phyloP scores from a whole-genome alignment of 2,329 filamentous ascomycete genomes.

The Epichloe scottii region DNA sequence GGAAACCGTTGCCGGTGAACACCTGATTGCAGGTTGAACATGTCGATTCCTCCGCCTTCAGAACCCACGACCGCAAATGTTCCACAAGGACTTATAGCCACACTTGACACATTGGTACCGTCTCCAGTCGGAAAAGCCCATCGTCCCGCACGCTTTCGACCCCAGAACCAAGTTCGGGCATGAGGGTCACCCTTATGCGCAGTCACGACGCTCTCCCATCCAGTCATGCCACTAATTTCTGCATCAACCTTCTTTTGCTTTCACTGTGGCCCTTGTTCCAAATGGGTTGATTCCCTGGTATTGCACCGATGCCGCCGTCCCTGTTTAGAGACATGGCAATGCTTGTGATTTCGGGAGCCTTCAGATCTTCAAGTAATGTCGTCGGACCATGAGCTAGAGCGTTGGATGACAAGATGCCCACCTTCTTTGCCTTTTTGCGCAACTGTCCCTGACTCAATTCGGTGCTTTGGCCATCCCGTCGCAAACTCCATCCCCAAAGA shows the following conservation, averaged over 20 bases:
- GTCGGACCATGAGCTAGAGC: conserved; percentile 46
- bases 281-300: conserved; percentile 63
- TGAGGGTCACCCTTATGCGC: conserved; percentile 76
- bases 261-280: conserved; percentile 69
- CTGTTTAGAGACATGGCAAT: conserved; percentile 87
- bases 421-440: conserved; percentile 79
- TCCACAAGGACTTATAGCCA: conserved; percentile 81
- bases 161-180: conserved; percentile 97
- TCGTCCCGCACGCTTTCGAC: conserved; percentile 77
- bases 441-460: conserved; percentile 88
- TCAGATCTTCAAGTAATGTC: conserved; percentile 60
- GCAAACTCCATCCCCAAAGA: conserved; percentile 91
- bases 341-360: conserved; percentile 82
- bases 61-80: conserved; percentile 90
- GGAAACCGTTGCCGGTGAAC: conserved; percentile 81
- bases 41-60: conserved; percentile 69
- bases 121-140: conserved; percentile 89
- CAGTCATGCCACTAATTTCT: conserved; percentile 64
- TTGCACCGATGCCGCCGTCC: conserved; percentile 82
- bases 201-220: conserved; percentile 95
- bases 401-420: conserved; percentile 52
- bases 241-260: conserved; percentile 50
- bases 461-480: conserved; percentile 83
- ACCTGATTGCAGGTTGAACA: conserved; percentile 95
- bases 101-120: conserved; percentile 67